phyloP scores from a whole-genome alignment of 2,329 filamentous ascomycete species.

The Xylaria sp. region DNA sequence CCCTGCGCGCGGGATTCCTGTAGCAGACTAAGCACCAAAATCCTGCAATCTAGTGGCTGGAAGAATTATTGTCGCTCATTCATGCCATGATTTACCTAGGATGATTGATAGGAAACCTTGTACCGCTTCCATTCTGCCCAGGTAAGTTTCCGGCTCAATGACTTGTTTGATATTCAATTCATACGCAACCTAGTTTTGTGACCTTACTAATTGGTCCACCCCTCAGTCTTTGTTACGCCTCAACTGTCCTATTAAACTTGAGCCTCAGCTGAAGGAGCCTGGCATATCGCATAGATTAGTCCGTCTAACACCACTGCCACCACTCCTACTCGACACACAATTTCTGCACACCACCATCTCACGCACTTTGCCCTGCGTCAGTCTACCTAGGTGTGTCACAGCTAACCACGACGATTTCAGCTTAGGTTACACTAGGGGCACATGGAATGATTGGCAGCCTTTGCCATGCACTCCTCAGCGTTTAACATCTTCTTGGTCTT shows the following conservation, averaged over 20 bases:
- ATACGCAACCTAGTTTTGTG: slow-evolving; percentile 19
- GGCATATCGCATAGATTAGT: slow-evolving; percentile 23
- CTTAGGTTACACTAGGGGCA: slow-evolving; percentile 27
- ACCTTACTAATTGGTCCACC: slow-evolving; percentile 29
- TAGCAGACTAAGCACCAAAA: slow-evolving; percentile 41
- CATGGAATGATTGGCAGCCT: slow-evolving; percentile 26
- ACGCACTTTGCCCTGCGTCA: background rate
- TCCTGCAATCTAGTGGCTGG: slow-evolving; percentile 48
- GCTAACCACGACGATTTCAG: slow-evolving; percentile 20
- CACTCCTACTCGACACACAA: slow-evolving; percentile 5
- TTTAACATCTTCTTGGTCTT: slow-evolving; percentile 25
- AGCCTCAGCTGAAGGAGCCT: slow-evolving; percentile 37
- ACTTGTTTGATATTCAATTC: slow-evolving; percentile 22
- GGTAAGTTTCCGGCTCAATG: slow-evolving; percentile 32
- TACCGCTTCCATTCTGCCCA: slow-evolving; percentile 29
- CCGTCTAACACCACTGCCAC: slow-evolving; percentile 15
- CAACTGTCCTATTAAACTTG: slow-evolving; percentile 36
- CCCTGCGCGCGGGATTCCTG: slow-evolving; percentile 30
- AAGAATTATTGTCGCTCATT: slow-evolving; percentile 47
- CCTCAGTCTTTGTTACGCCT: slow-evolving; percentile 32
- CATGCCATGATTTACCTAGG: slow-evolving; percentile 32
- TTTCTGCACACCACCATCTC: slow-evolving; percentile 20
- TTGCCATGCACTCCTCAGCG: slow-evolving; percentile 32
- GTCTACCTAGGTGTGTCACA: slow-evolving; percentile 5
- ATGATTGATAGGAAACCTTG: slow-evolving; percentile 34